Evolutionary conservation across 2,329 filamentous ascomycete species (phyloP).

Genomic region (Talaromyces sp.): DNA sequence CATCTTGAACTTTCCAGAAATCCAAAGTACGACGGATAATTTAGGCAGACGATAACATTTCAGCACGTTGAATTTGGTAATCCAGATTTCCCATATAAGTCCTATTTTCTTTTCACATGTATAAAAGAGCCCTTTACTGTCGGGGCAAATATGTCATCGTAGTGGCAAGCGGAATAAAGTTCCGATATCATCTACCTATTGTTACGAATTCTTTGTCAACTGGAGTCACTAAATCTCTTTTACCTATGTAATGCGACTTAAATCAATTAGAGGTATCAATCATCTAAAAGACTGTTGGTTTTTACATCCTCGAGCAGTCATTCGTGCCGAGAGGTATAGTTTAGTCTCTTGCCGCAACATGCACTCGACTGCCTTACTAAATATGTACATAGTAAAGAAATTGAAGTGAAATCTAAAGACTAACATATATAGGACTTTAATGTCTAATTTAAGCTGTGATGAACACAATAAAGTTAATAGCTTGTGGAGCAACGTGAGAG

Average conservation of each 20-base stretch:
- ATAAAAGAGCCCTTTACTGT: not conserved
- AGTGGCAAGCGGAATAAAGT: not conserved
- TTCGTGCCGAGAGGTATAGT: not conserved
- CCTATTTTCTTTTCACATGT: not conserved
- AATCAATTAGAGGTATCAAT: too few relatives aligned
- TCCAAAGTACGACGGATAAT: not conserved
- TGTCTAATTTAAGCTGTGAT: not conserved
- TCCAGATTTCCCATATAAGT: not conserved
- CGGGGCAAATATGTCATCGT: not conserved
- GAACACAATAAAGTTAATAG: not conserved
- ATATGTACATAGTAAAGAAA: not conserved
- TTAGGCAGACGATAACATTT: not conserved
- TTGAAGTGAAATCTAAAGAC: not conserved
- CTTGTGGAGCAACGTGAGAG: not conserved
- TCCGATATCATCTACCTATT: not conserved
- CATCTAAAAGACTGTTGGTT: too few relatives aligned
- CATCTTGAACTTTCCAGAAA: not conserved
- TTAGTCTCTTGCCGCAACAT: not conserved
- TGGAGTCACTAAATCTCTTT: not conserved
- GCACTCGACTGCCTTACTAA: not conserved
- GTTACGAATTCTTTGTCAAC: too few relatives aligned
- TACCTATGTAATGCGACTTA: not conserved
- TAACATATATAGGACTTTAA: not conserved
- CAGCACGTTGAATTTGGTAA: not conserved
- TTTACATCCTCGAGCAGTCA: not conserved